A percentile compares a stretch with the other conserved stretches of the same genome.
Evolutionary conservation across 192 early-diverging fungal genomes (phyloP).

Genomic region (Coemansia sp.): DNA sequence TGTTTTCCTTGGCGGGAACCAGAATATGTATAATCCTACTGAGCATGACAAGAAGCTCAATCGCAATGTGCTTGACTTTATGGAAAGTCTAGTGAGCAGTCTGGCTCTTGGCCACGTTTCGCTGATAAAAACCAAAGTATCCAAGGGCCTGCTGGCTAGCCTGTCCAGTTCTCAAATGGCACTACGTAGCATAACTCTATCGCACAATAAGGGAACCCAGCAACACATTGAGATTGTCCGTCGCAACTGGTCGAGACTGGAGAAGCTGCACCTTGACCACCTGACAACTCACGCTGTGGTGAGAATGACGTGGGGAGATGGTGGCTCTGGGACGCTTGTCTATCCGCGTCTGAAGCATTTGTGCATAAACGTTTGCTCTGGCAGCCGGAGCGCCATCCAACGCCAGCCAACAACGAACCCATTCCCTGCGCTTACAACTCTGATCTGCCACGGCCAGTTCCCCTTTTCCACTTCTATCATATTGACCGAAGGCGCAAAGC

Average conservation of each 20-base stretch:
- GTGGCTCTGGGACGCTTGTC: constrained; percentile 5
- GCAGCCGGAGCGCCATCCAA: not conserved
- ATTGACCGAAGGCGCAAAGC: not conserved
- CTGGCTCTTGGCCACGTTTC: constrained; percentile 14
- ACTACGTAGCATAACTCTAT: constrained; percentile 30
- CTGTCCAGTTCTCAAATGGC: not conserved
- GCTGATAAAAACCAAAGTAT: not conserved
- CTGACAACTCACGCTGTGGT: constrained; percentile 11
- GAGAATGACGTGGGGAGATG: constrained; percentile 15
- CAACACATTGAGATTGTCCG: constrained; percentile 26
- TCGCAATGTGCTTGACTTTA: not conserved
- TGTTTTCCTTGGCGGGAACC: not conserved
- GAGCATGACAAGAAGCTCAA: constrained; percentile 6
- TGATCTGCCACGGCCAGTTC: not conserved
- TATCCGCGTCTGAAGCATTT: constrained; percentile 30
- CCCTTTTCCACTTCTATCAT: not conserved
- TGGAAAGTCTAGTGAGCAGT: not conserved
- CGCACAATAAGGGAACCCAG: constrained; percentile 14
- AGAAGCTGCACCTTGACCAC: constrained; percentile 13
- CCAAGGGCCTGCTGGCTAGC: constrained; percentile 7
- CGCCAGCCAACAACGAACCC: not conserved
- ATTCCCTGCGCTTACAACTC: constrained; percentile 1
- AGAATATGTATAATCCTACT: not conserved
- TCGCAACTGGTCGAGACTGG: constrained; percentile 22
- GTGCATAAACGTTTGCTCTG: constrained; percentile 2